Percentiles rank a stretch among this genome's conserved stretches.
Conservation (phyloP, 139 green algal species). For the Chlorella sp. region DNA sequence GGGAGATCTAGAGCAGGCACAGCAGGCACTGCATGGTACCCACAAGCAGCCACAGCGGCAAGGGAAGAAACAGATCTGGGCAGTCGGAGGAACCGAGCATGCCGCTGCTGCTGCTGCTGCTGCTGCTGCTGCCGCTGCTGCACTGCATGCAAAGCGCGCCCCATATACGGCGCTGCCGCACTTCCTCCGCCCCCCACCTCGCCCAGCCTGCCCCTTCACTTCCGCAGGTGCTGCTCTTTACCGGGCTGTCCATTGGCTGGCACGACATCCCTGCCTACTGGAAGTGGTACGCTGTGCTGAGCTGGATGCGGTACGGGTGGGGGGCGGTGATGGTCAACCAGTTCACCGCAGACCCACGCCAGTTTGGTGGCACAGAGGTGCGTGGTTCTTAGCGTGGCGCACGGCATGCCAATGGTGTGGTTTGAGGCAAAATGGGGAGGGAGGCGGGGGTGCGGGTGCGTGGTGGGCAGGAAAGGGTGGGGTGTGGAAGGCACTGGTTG, state of each 20-base stretch:
- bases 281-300: not conserved
- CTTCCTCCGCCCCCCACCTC: no score
- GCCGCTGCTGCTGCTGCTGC: no score
- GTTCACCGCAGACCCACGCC: not conserved
- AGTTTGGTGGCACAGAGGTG: not conserved
- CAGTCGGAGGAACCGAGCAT: no score
- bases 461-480: not conserved
- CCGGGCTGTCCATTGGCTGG: not conserved
- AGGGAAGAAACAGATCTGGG: no score
- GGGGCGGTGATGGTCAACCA: not conserved
- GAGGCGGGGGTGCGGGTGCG: not conserved
- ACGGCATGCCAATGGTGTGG: not conserved
- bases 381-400: no score
- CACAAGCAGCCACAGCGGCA: no score
- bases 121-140: no score
- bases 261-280: not conserved
- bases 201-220: no score
- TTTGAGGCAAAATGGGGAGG: not conserved
- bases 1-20: no score
- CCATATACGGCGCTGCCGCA: no score
- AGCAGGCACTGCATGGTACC: no score
- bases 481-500: not conserved
- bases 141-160: no score
- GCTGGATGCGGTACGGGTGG: constrained; percentile 2
- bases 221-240: not conserved